phyloP scores from a whole-genome alignment of 768 basidiomycete species.

The Trametes gibbosa region DNA sequence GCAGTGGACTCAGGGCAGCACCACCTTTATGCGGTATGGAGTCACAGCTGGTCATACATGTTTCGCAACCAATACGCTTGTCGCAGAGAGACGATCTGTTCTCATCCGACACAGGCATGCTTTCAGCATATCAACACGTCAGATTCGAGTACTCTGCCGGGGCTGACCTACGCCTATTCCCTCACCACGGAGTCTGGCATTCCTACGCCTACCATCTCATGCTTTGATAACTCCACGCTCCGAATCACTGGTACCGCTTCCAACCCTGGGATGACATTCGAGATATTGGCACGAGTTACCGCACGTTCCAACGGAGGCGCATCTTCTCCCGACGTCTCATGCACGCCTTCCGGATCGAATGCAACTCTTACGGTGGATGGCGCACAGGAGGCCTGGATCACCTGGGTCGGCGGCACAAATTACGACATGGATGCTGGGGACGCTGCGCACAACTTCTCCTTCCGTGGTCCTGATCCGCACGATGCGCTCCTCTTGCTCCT shows the following conservation, averaged over 20 bases:
- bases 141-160: slow-evolving; percentile 32
- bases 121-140: slow-evolving; percentile 50
- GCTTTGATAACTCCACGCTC: slow-evolving; percentile 54
- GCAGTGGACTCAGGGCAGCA: slow-evolving; percentile 54
- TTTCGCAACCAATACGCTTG: neutral
- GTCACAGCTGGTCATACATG: neutral
- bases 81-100: slow-evolving; percentile 59
- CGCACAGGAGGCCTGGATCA: slow-evolving; percentile 57
- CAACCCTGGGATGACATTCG: slow-evolving; percentile 67
- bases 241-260: slow-evolving; percentile 48
- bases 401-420: slow-evolving; percentile 74
- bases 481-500: slow-evolving; percentile 39
- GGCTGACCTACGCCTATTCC: slow-evolving; percentile 46
- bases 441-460: slow-evolving; percentile 53
- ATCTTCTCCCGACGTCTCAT: slow-evolving; percentile 27
- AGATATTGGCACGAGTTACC: slow-evolving; percentile 53
- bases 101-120: slow-evolving; percentile 60
- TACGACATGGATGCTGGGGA: slow-evolving; percentile 64
- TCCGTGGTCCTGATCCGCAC: slow-evolving; percentile 63
- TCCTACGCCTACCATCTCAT: slow-evolving; percentile 58
- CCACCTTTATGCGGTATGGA: slow-evolving; percentile 49
- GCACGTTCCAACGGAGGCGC: slow-evolving; percentile 24
- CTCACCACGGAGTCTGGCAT: slow-evolving; percentile 43
- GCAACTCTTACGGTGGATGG: slow-evolving; percentile 47
- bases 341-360: slow-evolving; percentile 29